phyloP scores from a whole-genome alignment of 495 filamentous ascomycete genomes.

The Talaromyces liani region DNA sequence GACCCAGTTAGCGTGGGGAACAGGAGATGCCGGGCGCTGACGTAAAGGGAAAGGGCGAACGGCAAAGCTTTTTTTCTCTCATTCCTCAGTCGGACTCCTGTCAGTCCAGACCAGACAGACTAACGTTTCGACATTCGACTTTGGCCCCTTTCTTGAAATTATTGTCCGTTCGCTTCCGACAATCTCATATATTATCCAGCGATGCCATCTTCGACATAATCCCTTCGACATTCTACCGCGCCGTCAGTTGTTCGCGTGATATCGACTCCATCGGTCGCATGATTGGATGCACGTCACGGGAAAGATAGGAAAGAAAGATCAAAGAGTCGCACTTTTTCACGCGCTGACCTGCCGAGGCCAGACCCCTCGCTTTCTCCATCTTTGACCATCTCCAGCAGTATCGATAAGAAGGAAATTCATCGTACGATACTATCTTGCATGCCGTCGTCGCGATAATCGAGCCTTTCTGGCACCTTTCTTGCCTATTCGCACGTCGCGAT shows the following conservation, averaged over 20 bases:
- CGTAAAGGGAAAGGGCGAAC: not conserved
- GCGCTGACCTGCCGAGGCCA: constrained; percentile 5
- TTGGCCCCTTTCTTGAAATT: not conserved
- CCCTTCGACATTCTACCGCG: not conserved
- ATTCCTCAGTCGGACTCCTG: not conserved
- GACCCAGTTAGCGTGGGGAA: not conserved
- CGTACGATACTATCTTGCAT: not conserved
- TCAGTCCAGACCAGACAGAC: not conserved
- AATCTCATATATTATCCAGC: not conserved
- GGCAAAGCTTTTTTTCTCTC: constrained; percentile 3
- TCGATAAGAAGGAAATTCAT: not conserved
- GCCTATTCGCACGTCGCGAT: constrained; percentile 43
- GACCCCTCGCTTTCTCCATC: not conserved
- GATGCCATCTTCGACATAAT: not conserved
- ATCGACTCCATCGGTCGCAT: constrained; percentile 1
- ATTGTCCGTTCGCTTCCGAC: not conserved
- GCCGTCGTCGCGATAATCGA: constrained; percentile 1
- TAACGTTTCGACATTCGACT: constrained; percentile 1
- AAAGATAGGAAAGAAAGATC: constrained; percentile 8
- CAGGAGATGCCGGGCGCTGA: not conserved
- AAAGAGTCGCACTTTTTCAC: constrained; percentile 3
- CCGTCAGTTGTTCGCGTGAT: not conserved
- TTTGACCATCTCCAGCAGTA: not conserved
- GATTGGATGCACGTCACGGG: constrained; percentile 5
- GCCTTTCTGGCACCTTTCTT: not conserved